Evolutionary conservation across 2,329 filamentous ascomycete species (phyloP), one percentile per base, ranked within the genome.

Genomic region (Fusarium sp.): DNA sequence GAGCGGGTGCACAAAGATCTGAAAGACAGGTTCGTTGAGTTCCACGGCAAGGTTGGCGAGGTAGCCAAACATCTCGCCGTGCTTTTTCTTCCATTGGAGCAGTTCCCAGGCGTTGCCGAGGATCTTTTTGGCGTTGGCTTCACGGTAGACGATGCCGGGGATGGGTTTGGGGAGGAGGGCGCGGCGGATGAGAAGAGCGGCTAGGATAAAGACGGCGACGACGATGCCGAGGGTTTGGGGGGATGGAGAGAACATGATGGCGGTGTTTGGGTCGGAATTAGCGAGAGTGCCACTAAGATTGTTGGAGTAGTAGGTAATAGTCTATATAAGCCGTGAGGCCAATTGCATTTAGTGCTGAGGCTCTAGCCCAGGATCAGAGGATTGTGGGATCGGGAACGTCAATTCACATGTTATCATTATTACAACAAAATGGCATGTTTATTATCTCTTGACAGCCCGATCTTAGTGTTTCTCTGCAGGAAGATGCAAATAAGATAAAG

Each of bases 41-140:
- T 58, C 55, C 20, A 58, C 55, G 14, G 55, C 42, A 20, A 58
- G 55, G 4, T 58, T 58, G 12, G 55, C 55, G 2, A 58, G 41
- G 20, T 58, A 58, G 31, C 55, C 55, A 48, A 58, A 58, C 55
- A 58, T 58, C 6, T 58, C 55, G 16, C 55, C 55, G 24, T 58
- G 55, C 11, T 48, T 48, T 4, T 58, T 47, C 41, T 58, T 58
- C 41, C 41, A 48, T 48, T 48, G 55, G 1, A 58, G 20, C 2
- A 58, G 31, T 20, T 58, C 55, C 26, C 41, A 45, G 31, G 30
- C 55, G 42, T 58, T 58, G n/a, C 55, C 55, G 30, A 58, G 55
- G 24, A 58, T 12, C n/a, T 48, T 58, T 6, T 58, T 58, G 15
- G 55, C 55, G 20, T 48, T 58, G 24, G 39, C 55, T 36, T 58